These are phyloP conservation scores for Synchytrium microbalum DNA, from an alignment of 371 early-diverging fungal genomes.

Conservation along the genomic window DNA sequence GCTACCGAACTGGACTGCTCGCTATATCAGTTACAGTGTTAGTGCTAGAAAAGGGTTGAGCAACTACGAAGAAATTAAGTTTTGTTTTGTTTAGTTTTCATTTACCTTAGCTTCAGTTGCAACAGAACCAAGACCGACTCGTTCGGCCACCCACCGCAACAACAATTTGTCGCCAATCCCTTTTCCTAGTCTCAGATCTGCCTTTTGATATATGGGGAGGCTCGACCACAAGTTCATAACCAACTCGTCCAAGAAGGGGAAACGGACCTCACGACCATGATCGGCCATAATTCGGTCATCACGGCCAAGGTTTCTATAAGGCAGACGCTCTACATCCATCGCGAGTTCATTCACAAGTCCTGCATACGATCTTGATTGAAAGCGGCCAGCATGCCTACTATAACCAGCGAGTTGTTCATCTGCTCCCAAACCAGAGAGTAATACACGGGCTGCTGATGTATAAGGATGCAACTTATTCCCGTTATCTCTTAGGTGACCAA, in stretches of 20 bases:
- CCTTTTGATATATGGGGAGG: conserved; percentile 70
- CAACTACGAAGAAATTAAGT: no score
- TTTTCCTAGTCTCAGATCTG: conserved; percentile 66
- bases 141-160: conserved; percentile 54
- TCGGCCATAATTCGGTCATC: conserved; percentile 91
- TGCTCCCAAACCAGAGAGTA: conserved; percentile 90
- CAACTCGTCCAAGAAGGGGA: conserved; percentile 72
- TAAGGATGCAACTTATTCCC: conserved; percentile 30
- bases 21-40: no score
- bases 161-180: conserved; percentile 91
- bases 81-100: no score
- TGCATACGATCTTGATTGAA: conserved; percentile 52
- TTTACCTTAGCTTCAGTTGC: no score
- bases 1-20: no score
- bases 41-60: no score
- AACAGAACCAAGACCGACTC: no score
- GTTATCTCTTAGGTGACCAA: conserved; percentile 22
- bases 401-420: conserved; percentile 93
- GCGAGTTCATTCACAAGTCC: conserved; percentile 67
- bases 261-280: conserved; percentile 80
- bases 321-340: conserved; percentile 76
- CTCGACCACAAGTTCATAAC: conserved; percentile 60
- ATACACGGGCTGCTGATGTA: conserved; percentile 59
- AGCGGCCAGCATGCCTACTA: conserved; percentile 75
- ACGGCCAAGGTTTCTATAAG: conserved; percentile 80